Conservation (phyloP, 768 basidiomycete species). For the Lactarius vividus region DNA sequence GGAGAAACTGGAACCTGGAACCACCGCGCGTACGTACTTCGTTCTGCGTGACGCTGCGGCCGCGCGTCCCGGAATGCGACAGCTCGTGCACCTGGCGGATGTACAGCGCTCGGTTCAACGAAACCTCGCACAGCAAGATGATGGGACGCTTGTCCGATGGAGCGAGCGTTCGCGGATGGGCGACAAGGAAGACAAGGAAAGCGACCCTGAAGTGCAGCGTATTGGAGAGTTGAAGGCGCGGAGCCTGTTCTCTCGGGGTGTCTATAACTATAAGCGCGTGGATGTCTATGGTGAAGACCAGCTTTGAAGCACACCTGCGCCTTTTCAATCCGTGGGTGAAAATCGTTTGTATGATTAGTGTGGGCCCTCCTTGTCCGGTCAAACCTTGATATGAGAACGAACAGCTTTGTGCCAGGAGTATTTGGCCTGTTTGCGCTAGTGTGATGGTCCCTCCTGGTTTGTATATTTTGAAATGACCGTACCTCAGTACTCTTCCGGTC, state of each 20-base stretch:
- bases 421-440: no score
- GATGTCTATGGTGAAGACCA: slow-evolving; percentile 14
- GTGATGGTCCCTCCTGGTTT: no score
- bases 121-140: background rate
- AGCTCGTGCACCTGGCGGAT: slow-evolving; percentile 23
- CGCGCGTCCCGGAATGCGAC: background rate
- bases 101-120: slow-evolving; percentile 23
- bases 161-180: background rate
- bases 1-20: background rate
- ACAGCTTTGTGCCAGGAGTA: no score
- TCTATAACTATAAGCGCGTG: no score
- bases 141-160: background rate
- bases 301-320: background rate
- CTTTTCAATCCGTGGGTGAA: no score
- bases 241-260: background rate
- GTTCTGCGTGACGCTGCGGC: slow-evolving; percentile 5
- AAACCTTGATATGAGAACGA: background rate
- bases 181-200: background rate
- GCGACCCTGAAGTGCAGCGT: slow-evolving; percentile 3
- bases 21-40: background rate
- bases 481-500: no score
- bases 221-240: slow-evolving; percentile 8
- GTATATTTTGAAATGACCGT: no score
- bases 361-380: background rate
- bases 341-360: background rate